Percentiles rank a stretch among this genome's conserved stretches.
Conservation (phyloP, 352 stramenopile genomes). For the Hyphochytrium catenoides region DNA sequence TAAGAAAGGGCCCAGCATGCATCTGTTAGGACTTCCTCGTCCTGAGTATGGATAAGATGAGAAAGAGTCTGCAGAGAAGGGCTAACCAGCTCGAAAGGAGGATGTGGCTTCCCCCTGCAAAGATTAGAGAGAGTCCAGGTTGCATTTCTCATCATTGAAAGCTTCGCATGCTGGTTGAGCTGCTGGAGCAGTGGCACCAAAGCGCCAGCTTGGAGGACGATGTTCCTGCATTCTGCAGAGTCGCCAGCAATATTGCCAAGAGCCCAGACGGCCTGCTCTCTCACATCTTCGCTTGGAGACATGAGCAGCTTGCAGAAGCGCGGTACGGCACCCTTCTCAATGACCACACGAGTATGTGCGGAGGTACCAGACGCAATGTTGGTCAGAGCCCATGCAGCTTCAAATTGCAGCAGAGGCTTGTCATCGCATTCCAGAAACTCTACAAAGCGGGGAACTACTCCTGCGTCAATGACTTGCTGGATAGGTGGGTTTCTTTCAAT, state of each 20-base stretch:
- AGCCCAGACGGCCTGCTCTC: slow-evolving; percentile 88
- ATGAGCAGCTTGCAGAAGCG: slow-evolving; percentile 89
- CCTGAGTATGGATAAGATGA: slow-evolving; percentile 87
- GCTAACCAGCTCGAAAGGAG: slow-evolving; percentile 50
- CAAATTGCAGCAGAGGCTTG: slow-evolving; percentile 82
- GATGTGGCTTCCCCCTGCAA: slow-evolving; percentile 66
- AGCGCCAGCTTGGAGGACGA: slow-evolving; percentile 74
- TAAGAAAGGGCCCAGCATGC: slow-evolving; percentile 98
- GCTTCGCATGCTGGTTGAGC: slow-evolving; percentile 81
- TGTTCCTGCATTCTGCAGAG: slow-evolving; percentile 82
- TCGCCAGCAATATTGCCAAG: slow-evolving; percentile 99
- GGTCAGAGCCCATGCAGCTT: slow-evolving; percentile 97
- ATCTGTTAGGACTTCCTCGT: slow-evolving; percentile 97
- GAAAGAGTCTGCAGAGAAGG: slow-evolving; percentile 81
- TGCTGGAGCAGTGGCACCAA: slow-evolving; percentile 84
- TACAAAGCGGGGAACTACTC: slow-evolving; percentile 93
- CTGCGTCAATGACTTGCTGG: slow-evolving; percentile 93
- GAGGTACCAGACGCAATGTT: slow-evolving; percentile 97
- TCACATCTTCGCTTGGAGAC: slow-evolving; percentile 89
- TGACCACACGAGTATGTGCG: slow-evolving; percentile 92
- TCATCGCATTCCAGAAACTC: slow-evolving; percentile 89
- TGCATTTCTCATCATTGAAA: slow-evolving; percentile 92
- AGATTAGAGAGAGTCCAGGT: slow-evolving; percentile 99
- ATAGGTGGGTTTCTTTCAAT: slow-evolving; percentile 98
- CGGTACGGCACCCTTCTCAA: slow-evolving; percentile 85